Evolutionary conservation across 805 yeast genomes (phyloP), one percentile per base, ranked within the genome.

Genomic region (Candida anglica): DNA sequence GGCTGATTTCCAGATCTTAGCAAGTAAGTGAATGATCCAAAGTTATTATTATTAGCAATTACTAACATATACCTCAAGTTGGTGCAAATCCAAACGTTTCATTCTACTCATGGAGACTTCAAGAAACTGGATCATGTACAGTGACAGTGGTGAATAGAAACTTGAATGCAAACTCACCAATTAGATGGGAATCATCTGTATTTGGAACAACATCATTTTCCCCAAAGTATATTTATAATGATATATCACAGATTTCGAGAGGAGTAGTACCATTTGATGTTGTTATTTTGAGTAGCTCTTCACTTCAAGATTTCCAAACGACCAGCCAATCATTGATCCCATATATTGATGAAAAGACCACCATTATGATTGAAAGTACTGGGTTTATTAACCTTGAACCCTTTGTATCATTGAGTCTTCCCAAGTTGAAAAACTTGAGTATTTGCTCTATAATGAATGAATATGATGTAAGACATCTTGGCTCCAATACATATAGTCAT

Each of bases 311-410:
- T 41, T 63, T 66, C 42, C 71, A 63, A 45, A 38, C 43, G 7
- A 29, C 44, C 11, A 53, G 64, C 30, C 37, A 42, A 13, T 44
- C 38, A 19, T 37, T 65, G 20, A 43, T 38, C 18, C 57, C 60
- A 3, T 53, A 39, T 32, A 38, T 66, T 15, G 41, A 52, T 28
- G 34, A 43, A 6, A 40, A 70, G 52, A 70, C 87, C 17, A 61
- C 78, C 21, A 59, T 84, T 2, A 60, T 83, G 17, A 60, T 84
- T 23, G 94, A 84, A 57, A 73, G 80, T 31, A 76, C 86, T 2
- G 86, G 86, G 3, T 83, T 74, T 50, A 75, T 84, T 37, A 81
- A 81, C 52, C 54, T 84, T 33, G 91, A 84, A 53, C 83, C 85
- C 6, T 82, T 82, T 50, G 70, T 81, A 25, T 66, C 63, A 43